These are phyloP conservation scores for Brassica carinata DNA, from an alignment of 345 rosid species.

Conservation along the genomic window DNA sequence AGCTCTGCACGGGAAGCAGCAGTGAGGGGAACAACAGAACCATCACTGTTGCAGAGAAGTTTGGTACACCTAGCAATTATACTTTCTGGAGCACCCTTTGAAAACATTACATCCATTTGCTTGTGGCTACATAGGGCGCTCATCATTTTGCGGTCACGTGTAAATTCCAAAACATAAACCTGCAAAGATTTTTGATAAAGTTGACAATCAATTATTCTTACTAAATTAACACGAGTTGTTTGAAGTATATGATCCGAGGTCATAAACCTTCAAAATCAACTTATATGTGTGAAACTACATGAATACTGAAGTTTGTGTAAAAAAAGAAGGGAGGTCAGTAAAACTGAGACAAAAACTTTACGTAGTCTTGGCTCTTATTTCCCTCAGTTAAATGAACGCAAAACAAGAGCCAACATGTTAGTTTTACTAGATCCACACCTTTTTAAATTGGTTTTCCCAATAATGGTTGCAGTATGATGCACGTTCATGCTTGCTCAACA, in stretches of 20 bases:
- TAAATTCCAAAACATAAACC: constrained; percentile 90
- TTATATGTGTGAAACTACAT: not conserved
- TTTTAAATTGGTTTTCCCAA: constrained; percentile 91
- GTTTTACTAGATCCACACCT: constrained; percentile 55
- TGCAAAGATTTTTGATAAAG: constrained; percentile 40
- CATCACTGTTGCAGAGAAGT: constrained; percentile 82
- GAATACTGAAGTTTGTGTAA: not conserved
- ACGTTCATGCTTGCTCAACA: constrained; percentile 96
- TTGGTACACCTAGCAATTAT: constrained; percentile 80
- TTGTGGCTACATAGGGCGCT: constrained; percentile 87
- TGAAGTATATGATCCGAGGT: constrained; percentile 1
- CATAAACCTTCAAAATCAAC: not conserved
- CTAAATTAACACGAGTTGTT: not conserved
- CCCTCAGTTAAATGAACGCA: not conserved
- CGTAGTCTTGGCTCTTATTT: not conserved
- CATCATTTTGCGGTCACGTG: constrained; percentile 99
- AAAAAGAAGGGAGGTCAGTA: not conserved
- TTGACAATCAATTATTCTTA: constrained; percentile 27
- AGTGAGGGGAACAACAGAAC: constrained; percentile 77
- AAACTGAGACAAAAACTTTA: not conserved
- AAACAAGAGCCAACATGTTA: not conserved
- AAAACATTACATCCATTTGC: constrained; percentile 72
- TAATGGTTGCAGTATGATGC: constrained; percentile 98
- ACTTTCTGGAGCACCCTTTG: constrained; percentile 99
- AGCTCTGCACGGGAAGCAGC: constrained; percentile 66